Conservation (phyloP, 768 basidiomycete genomes). For the Termitomyces eurrhizus region DNA sequence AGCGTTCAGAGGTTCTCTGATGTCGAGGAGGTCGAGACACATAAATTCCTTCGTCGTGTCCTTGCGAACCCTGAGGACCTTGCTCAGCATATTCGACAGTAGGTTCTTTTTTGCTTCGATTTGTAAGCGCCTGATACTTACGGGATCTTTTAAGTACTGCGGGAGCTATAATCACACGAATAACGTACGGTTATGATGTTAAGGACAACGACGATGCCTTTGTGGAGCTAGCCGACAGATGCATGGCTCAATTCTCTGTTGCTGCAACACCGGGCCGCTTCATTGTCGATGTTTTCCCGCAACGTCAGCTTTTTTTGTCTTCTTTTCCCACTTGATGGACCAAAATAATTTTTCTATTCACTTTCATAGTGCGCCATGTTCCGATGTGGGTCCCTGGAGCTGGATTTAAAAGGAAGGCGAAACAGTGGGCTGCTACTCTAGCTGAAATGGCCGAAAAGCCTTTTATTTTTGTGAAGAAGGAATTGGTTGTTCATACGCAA, state of each 20-base stretch:
- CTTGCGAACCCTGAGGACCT: conserved; percentile 44
- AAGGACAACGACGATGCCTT: conserved; percentile 47
- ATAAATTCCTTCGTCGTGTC: conserved; percentile 42
- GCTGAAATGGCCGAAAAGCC: not conserved
- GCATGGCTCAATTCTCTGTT: not conserved
- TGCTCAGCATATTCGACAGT: conserved; percentile 43
- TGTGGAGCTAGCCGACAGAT: conserved; percentile 36
- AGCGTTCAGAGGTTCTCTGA: conserved; percentile 39
- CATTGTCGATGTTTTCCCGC: not conserved
- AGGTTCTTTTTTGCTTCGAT: conserved; percentile 14
- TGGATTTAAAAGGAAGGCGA: not conserved
- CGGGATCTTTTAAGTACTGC: conserved; percentile 30
- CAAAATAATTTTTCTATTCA: not conserved
- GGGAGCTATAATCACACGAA: conserved; percentile 47
- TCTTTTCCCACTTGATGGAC: not conserved
- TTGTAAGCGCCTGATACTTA: not conserved
- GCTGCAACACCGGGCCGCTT: not conserved
- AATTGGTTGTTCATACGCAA: not conserved
- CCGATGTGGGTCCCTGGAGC: not conserved
- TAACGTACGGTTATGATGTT: conserved; percentile 51
- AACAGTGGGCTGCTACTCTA: not conserved
- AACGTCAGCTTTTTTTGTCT: not conserved
- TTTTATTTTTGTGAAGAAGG: not conserved
- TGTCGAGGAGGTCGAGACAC: conserved; percentile 42
- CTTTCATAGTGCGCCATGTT: not conserved